These are phyloP conservation scores for Calonectria leucothoes DNA, from an alignment of 2,329 filamentous ascomycete species.

Conservation along the genomic window DNA sequence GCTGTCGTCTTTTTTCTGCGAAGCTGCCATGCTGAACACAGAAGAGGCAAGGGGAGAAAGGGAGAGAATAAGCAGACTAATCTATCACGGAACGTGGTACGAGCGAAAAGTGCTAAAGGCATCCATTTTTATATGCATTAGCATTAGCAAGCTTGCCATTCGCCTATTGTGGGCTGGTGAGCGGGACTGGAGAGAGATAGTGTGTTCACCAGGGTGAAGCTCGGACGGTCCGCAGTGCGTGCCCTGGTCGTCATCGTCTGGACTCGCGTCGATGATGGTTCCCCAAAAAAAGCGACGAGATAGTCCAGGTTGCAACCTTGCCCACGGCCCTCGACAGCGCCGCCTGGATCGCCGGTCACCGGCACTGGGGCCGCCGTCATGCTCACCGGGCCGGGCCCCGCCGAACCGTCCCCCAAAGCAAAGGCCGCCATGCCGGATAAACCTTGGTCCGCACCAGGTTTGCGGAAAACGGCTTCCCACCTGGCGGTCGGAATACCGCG, in stretches of 20 bases:
- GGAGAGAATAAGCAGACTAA: neutral
- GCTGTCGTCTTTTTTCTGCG: constrained; percentile 5
- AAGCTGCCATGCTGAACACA: neutral
- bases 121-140: constrained; percentile 16
- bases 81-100: neutral
- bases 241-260: neutral
- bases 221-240: neutral
- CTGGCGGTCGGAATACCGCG: neutral
- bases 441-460: neutral
- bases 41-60: neutral
- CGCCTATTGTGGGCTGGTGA: neutral
- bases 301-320: neutral
- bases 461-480: neutral
- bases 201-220: neutral
- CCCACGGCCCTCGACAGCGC: neutral
- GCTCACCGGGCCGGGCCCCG: neutral
- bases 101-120: neutral
- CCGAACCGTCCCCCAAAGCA: neutral
- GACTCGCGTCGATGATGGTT: neutral
- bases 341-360: neutral
- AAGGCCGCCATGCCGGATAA: neutral
- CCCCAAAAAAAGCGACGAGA: neutral
- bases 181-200: neutral
- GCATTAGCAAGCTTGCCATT: constrained; percentile 7
- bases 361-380: neutral